These are phyloP conservation scores for Ascocoryne sarcoides DNA, from an alignment of 2,329 filamentous ascomycete species.

Conservation along the genomic window DNA sequence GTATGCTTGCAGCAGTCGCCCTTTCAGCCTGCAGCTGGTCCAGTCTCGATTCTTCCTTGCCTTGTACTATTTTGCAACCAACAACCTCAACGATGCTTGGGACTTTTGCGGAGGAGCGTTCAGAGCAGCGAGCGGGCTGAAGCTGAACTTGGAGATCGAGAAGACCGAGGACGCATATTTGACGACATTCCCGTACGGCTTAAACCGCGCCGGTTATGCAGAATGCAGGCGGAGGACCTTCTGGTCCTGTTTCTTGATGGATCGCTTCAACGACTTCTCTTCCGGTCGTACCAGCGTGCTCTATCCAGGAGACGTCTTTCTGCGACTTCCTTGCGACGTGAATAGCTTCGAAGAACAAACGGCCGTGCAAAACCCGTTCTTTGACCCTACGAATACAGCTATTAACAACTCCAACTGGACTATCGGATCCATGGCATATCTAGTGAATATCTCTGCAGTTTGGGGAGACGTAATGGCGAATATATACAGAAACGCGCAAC, in stretches of 20 bases:
- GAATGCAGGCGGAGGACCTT: constrained; percentile 64
- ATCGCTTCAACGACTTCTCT: constrained; percentile 55
- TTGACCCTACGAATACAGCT: constrained; percentile 41
- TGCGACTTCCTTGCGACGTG: constrained; percentile 55
- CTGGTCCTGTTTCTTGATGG: constrained; percentile 63
- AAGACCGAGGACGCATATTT: constrained; percentile 34
- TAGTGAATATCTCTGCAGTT: constrained; percentile 53
- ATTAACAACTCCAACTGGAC: constrained; percentile 31
- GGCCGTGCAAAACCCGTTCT: constrained; percentile 49
- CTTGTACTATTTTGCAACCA: constrained; percentile 55
- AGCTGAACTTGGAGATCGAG: constrained; percentile 54
- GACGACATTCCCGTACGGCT: constrained; percentile 44
- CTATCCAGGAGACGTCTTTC: constrained; percentile 55
- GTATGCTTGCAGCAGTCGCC: constrained; percentile 45
- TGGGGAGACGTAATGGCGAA: constrained; percentile 58
- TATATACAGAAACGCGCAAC: constrained; percentile 41
- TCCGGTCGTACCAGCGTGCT: constrained; percentile 46
- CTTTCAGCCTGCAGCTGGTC: constrained; percentile 52
- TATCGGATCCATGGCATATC: constrained; percentile 41
- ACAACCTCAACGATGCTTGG: constrained; percentile 50
- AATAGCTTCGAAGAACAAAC: constrained; percentile 52
- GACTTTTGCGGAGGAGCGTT: constrained; percentile 56
- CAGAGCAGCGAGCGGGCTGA: constrained; percentile 48
- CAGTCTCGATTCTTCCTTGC: constrained; percentile 60
- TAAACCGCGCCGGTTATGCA: constrained; percentile 47